A percentile compares a stretch with the other conserved stretches of the same genome.
phyloP scores from a whole-genome alignment of 306 rosid species.

The Inga laurina region DNA sequence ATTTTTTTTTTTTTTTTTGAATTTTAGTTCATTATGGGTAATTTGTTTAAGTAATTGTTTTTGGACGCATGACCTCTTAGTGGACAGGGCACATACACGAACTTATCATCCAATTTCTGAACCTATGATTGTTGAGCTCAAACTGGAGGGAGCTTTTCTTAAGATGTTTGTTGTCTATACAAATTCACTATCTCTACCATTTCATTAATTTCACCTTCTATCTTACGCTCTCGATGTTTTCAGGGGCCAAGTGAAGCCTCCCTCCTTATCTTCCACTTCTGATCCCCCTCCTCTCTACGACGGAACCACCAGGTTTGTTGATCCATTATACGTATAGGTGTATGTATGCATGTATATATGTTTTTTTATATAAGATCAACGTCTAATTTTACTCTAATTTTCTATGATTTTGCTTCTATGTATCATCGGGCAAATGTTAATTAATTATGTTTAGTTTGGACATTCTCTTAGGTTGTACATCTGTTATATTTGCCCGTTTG shows the following conservation, averaged over 20 bases:
- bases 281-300: constrained; percentile 73
- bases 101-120: no score
- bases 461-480: constrained; percentile 52
- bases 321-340: neutral
- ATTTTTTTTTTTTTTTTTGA: no score
- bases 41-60: no score
- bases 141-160: no score
- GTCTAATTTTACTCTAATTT: neutral
- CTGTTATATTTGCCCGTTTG: constrained; percentile 67
- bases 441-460: neutral
- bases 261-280: constrained; percentile 55
- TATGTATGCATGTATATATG: neutral
- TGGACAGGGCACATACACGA: no score
- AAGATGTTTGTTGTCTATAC: no score
- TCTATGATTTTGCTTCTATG: neutral
- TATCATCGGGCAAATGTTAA: neutral
- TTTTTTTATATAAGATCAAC: neutral
- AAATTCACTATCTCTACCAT: neutral
- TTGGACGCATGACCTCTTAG: no score
- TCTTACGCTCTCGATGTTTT: neutral
- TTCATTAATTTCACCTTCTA: neutral
- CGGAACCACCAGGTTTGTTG: constrained; percentile 74
- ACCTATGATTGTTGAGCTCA: no score
- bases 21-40: no score
- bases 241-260: constrained; percentile 47